Percentiles rank a stretch among this genome's conserved stretches.
Conservation (phyloP, 306 rosid species). For the Acmispon strigosus region DNA sequence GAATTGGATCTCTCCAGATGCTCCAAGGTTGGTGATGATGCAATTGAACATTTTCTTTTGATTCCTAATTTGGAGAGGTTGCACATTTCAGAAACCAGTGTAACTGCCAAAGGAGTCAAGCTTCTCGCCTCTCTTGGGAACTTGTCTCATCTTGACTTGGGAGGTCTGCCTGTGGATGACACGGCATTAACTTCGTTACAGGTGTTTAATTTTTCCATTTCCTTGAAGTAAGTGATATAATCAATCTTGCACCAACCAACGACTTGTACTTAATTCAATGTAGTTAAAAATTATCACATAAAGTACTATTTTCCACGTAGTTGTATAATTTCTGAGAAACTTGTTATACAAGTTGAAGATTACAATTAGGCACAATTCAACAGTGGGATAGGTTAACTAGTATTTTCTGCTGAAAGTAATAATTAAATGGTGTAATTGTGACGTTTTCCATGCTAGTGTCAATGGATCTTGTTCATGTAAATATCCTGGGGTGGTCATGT, state of each 20-base stretch:
- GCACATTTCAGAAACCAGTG: conserved; percentile 59
- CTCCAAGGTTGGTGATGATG: conserved; percentile 65
- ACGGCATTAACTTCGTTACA: conserved; percentile 47
- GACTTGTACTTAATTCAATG: neutral
- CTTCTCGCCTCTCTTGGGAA: conserved; percentile 58
- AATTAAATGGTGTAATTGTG: neutral
- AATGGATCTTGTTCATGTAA: neutral
- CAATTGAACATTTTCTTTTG: conserved; percentile 57
- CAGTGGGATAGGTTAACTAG: neutral
- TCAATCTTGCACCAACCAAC: neutral
- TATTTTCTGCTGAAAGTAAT: neutral
- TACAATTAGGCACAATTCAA: neutral
- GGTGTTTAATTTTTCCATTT: conserved; percentile 25
- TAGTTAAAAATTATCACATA: no score
- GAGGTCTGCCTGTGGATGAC: conserved; percentile 86
- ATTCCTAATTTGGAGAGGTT: conserved; percentile 56
- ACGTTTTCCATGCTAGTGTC: neutral
- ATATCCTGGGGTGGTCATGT: no score
- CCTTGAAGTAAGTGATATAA: neutral
- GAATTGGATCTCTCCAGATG: conserved; percentile 82
- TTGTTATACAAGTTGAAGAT: neutral
- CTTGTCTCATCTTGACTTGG: conserved; percentile 70
- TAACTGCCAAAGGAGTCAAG: conserved; percentile 54
- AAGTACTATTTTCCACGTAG: neutral
- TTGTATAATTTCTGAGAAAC: neutral